These are phyloP conservation scores for Aspergillus texensis DNA, from an alignment of 2,329 filamentous ascomycete species.

Conservation along the genomic window DNA sequence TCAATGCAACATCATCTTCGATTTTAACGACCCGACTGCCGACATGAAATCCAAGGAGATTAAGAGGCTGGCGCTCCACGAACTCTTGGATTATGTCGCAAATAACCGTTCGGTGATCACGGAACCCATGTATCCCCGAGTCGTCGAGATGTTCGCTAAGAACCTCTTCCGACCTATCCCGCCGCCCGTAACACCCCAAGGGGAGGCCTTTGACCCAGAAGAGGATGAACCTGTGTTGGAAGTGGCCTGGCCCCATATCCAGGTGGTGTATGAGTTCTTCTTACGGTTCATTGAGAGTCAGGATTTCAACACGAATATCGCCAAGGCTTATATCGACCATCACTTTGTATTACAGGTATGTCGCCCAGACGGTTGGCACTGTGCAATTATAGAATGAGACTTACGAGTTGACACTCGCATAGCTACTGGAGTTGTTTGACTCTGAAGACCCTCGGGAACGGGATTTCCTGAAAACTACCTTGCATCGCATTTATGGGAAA, in stretches of 20 bases:
- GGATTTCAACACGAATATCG: constrained; percentile 99
- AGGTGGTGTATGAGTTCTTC: constrained; percentile 99
- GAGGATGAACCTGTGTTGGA: constrained; percentile 98
- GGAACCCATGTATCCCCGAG: constrained; percentile 96
- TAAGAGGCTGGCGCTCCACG: constrained; percentile 92
- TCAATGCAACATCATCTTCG: constrained; percentile 99
- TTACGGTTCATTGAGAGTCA: constrained; percentile 98
- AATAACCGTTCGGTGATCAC: constrained; percentile 99
- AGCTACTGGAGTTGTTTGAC: constrained; percentile 96
- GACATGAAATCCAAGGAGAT: constrained; percentile 99
- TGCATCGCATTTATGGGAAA: constrained; percentile 98
- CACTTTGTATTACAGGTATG: constrained; percentile 83
- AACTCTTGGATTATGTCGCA: constrained; percentile 95
- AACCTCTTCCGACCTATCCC: constrained; percentile 97
- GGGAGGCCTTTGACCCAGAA: constrained; percentile 96
- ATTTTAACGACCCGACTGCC: constrained; percentile 96
- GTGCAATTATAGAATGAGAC: not conserved
- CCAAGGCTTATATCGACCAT: constrained; percentile 98
- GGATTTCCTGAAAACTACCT: constrained; percentile 96
- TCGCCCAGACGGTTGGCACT: not conserved
- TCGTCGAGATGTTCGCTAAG: constrained; percentile 99
- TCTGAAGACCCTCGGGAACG: constrained; percentile 96
- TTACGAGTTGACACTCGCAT: constrained; percentile 14
- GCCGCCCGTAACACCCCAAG: constrained; percentile 95
- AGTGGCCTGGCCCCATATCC: constrained; percentile 98